Base-by-base conservation (phyloP, 179 eudicot species). In the Actinidia polygama region DNA sequence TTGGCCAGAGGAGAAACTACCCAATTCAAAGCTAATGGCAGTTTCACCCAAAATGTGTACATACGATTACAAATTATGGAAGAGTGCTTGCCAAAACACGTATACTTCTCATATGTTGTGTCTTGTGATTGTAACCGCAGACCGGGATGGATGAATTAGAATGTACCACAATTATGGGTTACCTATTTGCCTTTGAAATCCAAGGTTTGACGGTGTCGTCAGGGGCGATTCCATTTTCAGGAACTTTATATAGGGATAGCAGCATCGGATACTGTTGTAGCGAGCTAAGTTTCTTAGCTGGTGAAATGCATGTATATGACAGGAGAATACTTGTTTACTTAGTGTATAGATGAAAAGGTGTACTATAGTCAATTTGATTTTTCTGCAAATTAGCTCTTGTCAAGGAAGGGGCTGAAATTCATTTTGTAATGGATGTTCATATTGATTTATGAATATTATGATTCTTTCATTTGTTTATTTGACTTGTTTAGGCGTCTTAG, bases 1-100 rank as follows among this genome's bases (percentile, higher is more conserved):
- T 2, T 96, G 97, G 97, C 99, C 99, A 0, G 97, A 93, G 84
- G 98, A 96, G 84, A 93, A 87, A 80, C 93, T 95, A 21, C 86
- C 89, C 8, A 24, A 79, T 67, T 80, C 90, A 5, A 86, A 84
- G 47, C 85, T 88, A 11, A 68, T 84, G 51, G 81, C 85, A 0
- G 87, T 85, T 49, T 89, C 92, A 21, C 90, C 93, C 1, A 40
- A 87, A 0, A 85, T 90, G 50, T 66, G 85, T 55, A 90, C 79
- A 78, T 88, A 94, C 0, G 93, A 95, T 55, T 90, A 86, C 90
- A 92, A 85, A 84, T 83, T 93, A 69, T 71, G 91, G 73, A 91
- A 85, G 80, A 85, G 83, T 71, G 90, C 90, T 16, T 94, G 89
- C 73, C 91, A 86, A 62, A 87, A 83, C 79, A 84, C 88, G 83